Conservation (phyloP, 148 eudicot species). For the Persicaria tinctoria region DNA sequence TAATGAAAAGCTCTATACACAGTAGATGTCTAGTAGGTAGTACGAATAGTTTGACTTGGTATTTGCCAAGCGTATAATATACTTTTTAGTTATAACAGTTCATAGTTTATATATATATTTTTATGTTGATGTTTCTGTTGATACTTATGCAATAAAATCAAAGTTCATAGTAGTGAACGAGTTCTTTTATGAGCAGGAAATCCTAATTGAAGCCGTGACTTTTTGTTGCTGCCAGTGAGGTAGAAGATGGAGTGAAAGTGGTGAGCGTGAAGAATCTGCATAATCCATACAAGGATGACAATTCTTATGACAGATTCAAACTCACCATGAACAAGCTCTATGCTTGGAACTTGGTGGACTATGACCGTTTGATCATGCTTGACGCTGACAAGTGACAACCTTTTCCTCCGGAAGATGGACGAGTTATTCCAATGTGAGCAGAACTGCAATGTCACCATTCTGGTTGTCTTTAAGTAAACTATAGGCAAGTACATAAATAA, state of each 20-base stretch:
- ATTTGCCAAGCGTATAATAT: background rate
- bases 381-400: conserved; percentile 94
- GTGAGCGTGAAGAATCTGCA: conserved; percentile 67
- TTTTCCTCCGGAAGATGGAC: conserved; percentile 72
- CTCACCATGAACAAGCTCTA: conserved; percentile 82
- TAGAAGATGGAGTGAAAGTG: conserved; percentile 89
- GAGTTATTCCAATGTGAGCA: conserved; percentile 96
- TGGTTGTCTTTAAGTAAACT: no score
- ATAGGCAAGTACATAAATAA: no score
- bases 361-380: conserved; percentile 90
- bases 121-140: background rate
- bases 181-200: background rate
- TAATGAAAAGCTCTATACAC: no score
- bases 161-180: no score
- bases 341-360: conserved; percentile 81
- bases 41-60: background rate
- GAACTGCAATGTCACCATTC: no score
- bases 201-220: background rate
- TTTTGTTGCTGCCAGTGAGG: conserved; percentile 41
- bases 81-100: no score
- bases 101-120: no score
- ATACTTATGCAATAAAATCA: no score
- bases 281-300: conserved; percentile 52
- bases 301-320: conserved; percentile 60
- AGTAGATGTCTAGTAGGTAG: no score